Evolutionary conservation across 768 basidiomycete genomes (phyloP), one percentile per base, ranked within the genome.

Genomic region (Mycena filopes): DNA sequence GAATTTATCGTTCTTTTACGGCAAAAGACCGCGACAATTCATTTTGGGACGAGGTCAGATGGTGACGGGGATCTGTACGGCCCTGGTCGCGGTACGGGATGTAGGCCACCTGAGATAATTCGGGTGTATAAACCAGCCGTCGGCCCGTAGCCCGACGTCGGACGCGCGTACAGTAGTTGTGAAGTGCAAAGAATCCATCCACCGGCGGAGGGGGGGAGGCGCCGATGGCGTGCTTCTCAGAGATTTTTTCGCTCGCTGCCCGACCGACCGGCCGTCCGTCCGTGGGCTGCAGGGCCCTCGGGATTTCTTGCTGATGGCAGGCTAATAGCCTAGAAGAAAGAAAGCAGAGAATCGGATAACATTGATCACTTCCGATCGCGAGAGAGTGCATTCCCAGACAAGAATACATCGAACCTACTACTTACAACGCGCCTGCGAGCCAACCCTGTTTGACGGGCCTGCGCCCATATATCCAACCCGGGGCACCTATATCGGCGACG

Each of bases 131-230:
- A 28, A 31, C 38, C 28, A 26, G 21, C 38, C 63, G 42, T 45
- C 62, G 64, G 64, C 10, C 64, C 64, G 64, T 29, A 48, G 18
- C 43, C 58, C 54, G 53, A 55, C 54, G n/a, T n/a, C n/a, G n/a
- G n/a, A n/a, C n/a, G n/a, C n/a, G 57, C 28, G 9, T 11, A 13
- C 21, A 16, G n/a, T n/a, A n/a, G n/a, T n/a, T n/a, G n/a, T n/a
- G n/a, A n/a, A 13, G n/a, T 3, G 8, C 54, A 43, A 51, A 45
- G 43, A 45, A 43, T 29, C 18, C 12, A 18, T 16, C 4, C 21
- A 36, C 18, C 62, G 47, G 29, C 47, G 62, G 61, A 49, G 50
- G 55, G 54, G 36, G 41, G 26, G 0, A 43, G 36, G 10, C 38
- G 23, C 62, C 48, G 55, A 49, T 9, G 41, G 53, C 46, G 26